Evolutionary conservation across 148 eudicot genomes (phyloP).

Genomic region (Hydrangea macrophylla): DNA sequence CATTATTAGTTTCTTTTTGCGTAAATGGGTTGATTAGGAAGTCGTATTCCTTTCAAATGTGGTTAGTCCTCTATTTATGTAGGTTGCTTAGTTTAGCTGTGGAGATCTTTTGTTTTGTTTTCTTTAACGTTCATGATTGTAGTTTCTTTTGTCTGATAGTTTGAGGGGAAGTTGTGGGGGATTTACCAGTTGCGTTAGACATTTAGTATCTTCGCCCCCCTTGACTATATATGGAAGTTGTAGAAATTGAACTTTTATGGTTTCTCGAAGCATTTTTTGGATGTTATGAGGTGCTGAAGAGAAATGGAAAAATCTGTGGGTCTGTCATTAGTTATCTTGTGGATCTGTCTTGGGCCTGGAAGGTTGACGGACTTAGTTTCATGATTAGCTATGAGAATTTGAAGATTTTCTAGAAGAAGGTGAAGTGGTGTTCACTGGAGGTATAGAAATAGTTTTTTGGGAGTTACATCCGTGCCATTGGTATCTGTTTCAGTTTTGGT

Average conservation of each 20-base stretch:
- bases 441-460: neutral
- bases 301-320: too few relatives aligned
- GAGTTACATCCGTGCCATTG: neutral
- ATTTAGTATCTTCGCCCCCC: neutral
- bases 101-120: conserved; percentile 7
- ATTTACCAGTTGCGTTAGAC: neutral
- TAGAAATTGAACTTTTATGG: neutral
- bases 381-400: neutral
- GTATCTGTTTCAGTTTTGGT: neutral
- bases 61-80: neutral
- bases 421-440: neutral
- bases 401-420: neutral
- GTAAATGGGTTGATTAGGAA: neutral
- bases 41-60: neutral
- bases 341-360: neutral
- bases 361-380: neutral
- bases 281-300: neutral
- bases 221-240: neutral
- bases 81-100: neutral
- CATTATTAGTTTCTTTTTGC: neutral
- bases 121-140: too few relatives aligned
- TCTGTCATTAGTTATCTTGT: neutral
- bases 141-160: neutral
- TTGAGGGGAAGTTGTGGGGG: neutral
- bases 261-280: neutral